A percentile compares a stretch with the other conserved stretches of the same genome.
Evolutionary conservation across 2,329 filamentous ascomycete genomes (phyloP).

Genomic region (Arthrobotrys sphaeroides): DNA sequence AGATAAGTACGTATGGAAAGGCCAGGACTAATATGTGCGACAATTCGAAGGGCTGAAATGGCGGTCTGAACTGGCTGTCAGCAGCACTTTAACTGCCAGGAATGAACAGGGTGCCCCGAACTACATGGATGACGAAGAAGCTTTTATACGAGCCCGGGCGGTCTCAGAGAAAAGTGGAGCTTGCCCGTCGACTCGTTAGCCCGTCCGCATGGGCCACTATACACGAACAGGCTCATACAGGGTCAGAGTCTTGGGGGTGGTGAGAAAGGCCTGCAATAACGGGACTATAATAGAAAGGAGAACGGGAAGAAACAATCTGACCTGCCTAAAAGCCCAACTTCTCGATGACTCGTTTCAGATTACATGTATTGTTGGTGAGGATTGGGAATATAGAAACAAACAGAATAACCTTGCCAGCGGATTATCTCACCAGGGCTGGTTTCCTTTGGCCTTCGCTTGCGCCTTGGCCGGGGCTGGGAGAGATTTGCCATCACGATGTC

Average conservation of each 20-base stretch:
- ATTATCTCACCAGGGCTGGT: slow-evolving; percentile 10
- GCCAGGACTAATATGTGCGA: background rate
- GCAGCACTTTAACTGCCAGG: background rate
- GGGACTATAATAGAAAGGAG: no score
- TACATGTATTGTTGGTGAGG: slow-evolving; percentile 8
- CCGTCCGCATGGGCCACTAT: background rate
- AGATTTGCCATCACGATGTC: slow-evolving; percentile 30
- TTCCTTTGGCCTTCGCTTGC: slow-evolving; percentile 23
- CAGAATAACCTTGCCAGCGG: background rate
- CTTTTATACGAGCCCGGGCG: slow-evolving; percentile 15
- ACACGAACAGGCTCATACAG: background rate
- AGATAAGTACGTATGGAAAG: background rate
- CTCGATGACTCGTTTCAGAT: slow-evolving; percentile 38
- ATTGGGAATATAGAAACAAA: slow-evolving; percentile 15
- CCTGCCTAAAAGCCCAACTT: slow-evolving; percentile 39
- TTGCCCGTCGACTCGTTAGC: background rate
- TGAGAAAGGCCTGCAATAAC: slow-evolving; percentile 10
- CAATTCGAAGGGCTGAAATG: background rate
- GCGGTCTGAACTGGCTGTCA: slow-evolving; percentile 8
- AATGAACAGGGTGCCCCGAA: slow-evolving; percentile 1
- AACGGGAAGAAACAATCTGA: slow-evolving; percentile 17
- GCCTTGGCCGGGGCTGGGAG: slow-evolving; percentile 37
- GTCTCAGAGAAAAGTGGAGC: slow-evolving; percentile 18
- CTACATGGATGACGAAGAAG: slow-evolving; percentile 35
- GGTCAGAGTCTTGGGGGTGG: slow-evolving; percentile 5